These are phyloP conservation scores for Dactylellina leptospora DNA, from an alignment of 2,329 filamentous ascomycete genomes.

Conservation along the genomic window DNA sequence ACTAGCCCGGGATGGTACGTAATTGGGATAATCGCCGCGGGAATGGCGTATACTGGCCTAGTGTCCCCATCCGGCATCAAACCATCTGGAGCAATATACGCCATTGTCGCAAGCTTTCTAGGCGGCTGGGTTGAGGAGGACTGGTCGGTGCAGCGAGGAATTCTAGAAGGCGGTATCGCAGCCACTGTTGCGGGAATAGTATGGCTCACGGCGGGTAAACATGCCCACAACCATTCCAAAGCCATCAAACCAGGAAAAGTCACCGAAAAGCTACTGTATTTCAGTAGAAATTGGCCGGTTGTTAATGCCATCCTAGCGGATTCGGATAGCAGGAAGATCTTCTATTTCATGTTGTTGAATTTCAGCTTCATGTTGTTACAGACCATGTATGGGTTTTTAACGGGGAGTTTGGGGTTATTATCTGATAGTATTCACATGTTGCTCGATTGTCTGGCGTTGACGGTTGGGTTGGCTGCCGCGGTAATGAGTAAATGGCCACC, in stretches of 20 bases:
- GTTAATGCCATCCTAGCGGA: constrained; percentile 86
- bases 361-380: constrained; percentile 95
- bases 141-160: constrained; percentile 21
- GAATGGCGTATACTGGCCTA: constrained; percentile 21
- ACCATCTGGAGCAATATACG: constrained; percentile 21
- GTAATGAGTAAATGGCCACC: constrained; percentile 98
- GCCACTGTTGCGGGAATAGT: constrained; percentile 27
- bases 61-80: constrained; percentile 14
- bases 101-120: constrained; percentile 23
- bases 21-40: constrained; percentile 37
- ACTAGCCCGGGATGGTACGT: constrained; percentile 47
- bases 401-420: constrained; percentile 90
- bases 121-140: constrained; percentile 45
- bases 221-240: constrained; percentile 6
- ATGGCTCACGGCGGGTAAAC: background rate
- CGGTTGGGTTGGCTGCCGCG: constrained; percentile 87
- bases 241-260: constrained; percentile 60
- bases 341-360: constrained; percentile 98
- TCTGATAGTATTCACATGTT: constrained; percentile 99
- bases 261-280: constrained; percentile 76
- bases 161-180: constrained; percentile 27
- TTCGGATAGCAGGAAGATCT: constrained; percentile 91
- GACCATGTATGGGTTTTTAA: constrained; percentile 90
- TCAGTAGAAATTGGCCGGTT: constrained; percentile 76
- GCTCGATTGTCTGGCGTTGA: constrained; percentile 92